Conservation (phyloP, 2,329 filamentous ascomycete genomes). For the Chaetothyriales sp. region DNA sequence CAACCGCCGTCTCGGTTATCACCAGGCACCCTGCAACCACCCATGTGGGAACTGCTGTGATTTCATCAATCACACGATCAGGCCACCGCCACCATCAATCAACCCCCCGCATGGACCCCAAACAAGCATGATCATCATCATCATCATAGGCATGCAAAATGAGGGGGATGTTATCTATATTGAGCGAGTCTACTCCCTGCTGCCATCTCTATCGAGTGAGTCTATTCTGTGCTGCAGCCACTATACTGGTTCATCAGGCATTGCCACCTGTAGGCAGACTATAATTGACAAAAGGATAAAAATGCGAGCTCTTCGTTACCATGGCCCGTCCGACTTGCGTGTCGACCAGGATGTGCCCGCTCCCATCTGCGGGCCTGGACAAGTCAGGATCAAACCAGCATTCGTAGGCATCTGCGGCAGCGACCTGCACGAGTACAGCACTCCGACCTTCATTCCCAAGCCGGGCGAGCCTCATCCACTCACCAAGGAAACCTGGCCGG, state of each 20-base stretch:
- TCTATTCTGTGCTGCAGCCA: too few relatives aligned
- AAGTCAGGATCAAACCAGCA: slow-evolving; percentile 28
- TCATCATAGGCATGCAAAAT: background rate
- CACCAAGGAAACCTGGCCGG: slow-evolving; percentile 41
- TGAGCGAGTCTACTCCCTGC: too few relatives aligned
- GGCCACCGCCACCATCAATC: background rate
- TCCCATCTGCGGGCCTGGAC: slow-evolving; percentile 30
- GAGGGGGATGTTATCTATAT: background rate
- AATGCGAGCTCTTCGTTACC: slow-evolving; percentile 25
- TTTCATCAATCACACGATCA: background rate
- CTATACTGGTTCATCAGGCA: background rate
- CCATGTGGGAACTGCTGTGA: too few relatives aligned
- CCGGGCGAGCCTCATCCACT: slow-evolving; percentile 37
- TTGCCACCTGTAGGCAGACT: too few relatives aligned
- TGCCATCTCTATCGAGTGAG: too few relatives aligned
- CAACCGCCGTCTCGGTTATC: too few relatives aligned
- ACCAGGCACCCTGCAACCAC: too few relatives aligned
- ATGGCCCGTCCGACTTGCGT: slow-evolving; percentile 23
- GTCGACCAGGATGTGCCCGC: slow-evolving; percentile 23
- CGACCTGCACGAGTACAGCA: slow-evolving; percentile 36
- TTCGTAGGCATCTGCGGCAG: slow-evolving; percentile 4
- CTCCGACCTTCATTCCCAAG: slow-evolving; percentile 34
- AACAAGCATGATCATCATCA: background rate
- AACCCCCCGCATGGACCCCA: background rate
- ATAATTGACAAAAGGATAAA: background rate